A percentile compares a stretch with the other conserved stretches of the same genome.
phyloP scores from a whole-genome alignment of 2,329 filamentous ascomycete species.

The Xylariaceae sp. region DNA sequence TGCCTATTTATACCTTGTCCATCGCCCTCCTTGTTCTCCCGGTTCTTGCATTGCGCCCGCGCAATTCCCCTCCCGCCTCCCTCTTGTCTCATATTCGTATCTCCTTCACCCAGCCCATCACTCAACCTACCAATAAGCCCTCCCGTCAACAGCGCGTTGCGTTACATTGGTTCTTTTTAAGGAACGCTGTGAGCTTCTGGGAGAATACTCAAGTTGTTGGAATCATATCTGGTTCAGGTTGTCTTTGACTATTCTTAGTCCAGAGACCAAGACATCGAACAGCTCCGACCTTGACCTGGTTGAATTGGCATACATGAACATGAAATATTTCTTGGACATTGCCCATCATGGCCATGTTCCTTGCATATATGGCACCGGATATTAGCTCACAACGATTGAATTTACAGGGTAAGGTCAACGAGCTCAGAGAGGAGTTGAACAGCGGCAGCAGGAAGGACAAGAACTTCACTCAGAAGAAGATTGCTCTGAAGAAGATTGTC shows the following conservation, averaged over 20 bases:
- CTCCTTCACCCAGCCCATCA: background rate
- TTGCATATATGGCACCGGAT: constrained; percentile 47
- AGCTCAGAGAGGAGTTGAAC: constrained; percentile 90
- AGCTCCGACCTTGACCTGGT: constrained; percentile 10
- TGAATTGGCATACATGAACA: constrained; percentile 17
- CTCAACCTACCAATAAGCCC: background rate
- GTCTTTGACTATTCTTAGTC: background rate
- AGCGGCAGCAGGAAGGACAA: constrained; percentile 97
- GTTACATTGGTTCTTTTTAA: background rate
- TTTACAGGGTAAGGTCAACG: constrained; percentile 94
- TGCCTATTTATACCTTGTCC: constrained; percentile 5
- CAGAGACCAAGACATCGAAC: constrained; percentile 4
- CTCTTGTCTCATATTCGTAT: background rate
- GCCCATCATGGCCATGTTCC: constrained; percentile 43
- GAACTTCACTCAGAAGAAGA: constrained; percentile 91
- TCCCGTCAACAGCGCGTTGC: background rate
- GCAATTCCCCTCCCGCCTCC: background rate
- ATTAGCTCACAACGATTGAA: constrained; percentile 49
- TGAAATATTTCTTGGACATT: constrained; percentile 17
- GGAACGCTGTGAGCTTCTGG: background rate
- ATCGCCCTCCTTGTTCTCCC: constrained; percentile 2
- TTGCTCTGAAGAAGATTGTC: constrained; percentile 97
- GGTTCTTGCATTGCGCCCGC: background rate
- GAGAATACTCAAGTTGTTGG: constrained; percentile 4
- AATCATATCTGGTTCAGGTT: background rate